These are phyloP conservation scores for Starmera dryadoides DNA, from an alignment of 805 yeast species.

Conservation along the genomic window DNA sequence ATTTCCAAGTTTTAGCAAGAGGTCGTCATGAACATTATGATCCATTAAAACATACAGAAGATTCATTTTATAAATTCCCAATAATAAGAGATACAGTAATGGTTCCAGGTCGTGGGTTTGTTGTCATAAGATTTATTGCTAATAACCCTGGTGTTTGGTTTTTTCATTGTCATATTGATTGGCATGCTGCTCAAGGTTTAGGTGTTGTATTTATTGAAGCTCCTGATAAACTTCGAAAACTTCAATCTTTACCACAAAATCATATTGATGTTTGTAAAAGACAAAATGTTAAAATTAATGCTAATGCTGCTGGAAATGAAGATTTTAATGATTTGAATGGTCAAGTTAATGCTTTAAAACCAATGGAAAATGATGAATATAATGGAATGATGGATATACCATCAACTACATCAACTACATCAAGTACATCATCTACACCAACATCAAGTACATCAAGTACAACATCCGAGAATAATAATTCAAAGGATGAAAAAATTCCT, in stretches of 20 bases:
- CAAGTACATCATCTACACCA: neutral
- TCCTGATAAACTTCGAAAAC: constrained; percentile 44
- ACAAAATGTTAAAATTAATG: constrained; percentile 38
- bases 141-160: constrained; percentile 93
- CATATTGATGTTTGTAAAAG: constrained; percentile 42
- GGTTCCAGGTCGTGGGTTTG: constrained; percentile 58
- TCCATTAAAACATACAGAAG: neutral
- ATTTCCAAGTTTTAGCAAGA: constrained; percentile 53
- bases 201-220: constrained; percentile 67
- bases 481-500: neutral
- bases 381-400: neutral
- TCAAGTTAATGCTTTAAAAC: constrained; percentile 13
- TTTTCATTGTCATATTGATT: constrained; percentile 87
- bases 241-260: constrained; percentile 31
- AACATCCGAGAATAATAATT: too few species aligned
- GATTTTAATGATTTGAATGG: constrained; percentile 51
- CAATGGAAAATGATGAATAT: neutral
- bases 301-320: constrained; percentile 65
- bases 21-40: constrained; percentile 30
- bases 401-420: neutral
- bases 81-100: constrained; percentile 65
- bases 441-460: too few species aligned
- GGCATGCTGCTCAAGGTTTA: constrained; percentile 78
- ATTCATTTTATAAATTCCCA: constrained; percentile 45
- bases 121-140: constrained; percentile 65